phyloP scores from a whole-genome alignment of 2,329 filamentous ascomycete genomes.

The Aspergillus fischeri region DNA sequence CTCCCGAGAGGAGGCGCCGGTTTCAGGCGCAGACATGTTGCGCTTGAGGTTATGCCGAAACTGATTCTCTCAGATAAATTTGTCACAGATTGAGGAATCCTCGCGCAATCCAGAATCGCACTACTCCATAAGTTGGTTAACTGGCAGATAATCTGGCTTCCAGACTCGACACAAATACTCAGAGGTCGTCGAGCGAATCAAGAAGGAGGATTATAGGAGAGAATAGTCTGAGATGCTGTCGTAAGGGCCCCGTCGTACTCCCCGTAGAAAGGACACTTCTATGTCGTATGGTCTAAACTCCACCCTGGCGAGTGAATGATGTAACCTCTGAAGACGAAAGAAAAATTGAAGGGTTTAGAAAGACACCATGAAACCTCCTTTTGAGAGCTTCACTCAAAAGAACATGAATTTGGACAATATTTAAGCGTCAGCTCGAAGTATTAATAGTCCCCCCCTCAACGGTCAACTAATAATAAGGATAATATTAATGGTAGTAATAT shows the following conservation, averaged over 20 bases:
- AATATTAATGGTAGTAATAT: neutral
- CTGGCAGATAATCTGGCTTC: neutral
- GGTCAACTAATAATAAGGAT: too few relatives aligned
- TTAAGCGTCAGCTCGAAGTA: neutral
- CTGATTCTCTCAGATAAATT: neutral
- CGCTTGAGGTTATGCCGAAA: neutral
- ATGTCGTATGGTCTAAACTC: neutral
- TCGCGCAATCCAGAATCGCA: neutral
- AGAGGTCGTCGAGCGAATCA: neutral
- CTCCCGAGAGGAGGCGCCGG: conserved; percentile 3
- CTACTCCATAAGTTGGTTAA: neutral
- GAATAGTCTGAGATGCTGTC: neutral
- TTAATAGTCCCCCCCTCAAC: neutral
- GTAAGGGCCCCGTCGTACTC: neutral
- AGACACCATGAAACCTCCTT: neutral
- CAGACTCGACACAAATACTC: neutral
- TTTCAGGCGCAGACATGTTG: conserved; percentile 10
- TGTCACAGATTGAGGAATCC: neutral
- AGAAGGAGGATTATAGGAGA: neutral
- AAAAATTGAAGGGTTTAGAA: neutral
- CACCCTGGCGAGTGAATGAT: neutral
- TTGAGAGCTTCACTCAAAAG: neutral
- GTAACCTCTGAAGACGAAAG: neutral
- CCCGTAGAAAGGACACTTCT: neutral
- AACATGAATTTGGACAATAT: neutral